Percentiles rank a stretch among this genome's conserved stretches.
phyloP scores from a whole-genome alignment of 805 yeast genomes.

The Lipomyces lipofer region DNA sequence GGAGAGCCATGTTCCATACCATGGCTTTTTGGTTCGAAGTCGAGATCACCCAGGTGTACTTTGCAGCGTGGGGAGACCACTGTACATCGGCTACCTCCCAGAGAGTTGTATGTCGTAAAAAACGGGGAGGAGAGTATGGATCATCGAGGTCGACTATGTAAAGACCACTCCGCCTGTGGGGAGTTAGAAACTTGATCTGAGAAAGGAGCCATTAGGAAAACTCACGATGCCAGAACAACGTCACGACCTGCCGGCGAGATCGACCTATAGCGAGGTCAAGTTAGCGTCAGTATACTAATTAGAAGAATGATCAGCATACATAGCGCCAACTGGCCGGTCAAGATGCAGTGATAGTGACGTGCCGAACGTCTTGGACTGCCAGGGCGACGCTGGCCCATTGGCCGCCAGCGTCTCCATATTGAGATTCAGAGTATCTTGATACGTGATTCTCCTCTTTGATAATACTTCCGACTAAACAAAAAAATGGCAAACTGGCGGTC shows the following conservation, averaged over 20 bases:
- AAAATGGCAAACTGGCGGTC: too few relatives aligned
- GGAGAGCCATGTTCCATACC: conserved; percentile 83
- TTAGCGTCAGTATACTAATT: background rate
- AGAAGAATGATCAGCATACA: conserved; percentile 71
- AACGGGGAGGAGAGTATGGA: conserved; percentile 91
- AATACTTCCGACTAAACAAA: too few relatives aligned
- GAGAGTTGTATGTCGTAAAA: conserved; percentile 86
- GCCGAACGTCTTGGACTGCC: conserved; percentile 51
- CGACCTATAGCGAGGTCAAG: conserved; percentile 19
- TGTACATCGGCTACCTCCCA: conserved; percentile 99
- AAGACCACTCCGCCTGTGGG: conserved; percentile 61
- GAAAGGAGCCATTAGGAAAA: conserved; percentile 28
- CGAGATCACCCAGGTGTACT: conserved; percentile 88
- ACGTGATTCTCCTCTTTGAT: too few relatives aligned
- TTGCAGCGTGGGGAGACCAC: conserved; percentile 89
- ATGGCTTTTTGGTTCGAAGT: conserved; percentile 94
- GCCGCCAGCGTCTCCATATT: too few relatives aligned
- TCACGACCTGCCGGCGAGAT: conserved; percentile 66
- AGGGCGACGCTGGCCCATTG: conserved; percentile 17
- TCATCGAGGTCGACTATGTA: conserved; percentile 91
- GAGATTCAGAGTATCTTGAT: too few relatives aligned
- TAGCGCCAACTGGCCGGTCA: conserved; percentile 89
- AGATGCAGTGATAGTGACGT: conserved; percentile 79
- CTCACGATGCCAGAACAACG: conserved; percentile 77
- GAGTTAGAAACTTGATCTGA: background rate